Conservation (phyloP, 768 basidiomycete species). For the Sarcodon aspratus region DNA sequence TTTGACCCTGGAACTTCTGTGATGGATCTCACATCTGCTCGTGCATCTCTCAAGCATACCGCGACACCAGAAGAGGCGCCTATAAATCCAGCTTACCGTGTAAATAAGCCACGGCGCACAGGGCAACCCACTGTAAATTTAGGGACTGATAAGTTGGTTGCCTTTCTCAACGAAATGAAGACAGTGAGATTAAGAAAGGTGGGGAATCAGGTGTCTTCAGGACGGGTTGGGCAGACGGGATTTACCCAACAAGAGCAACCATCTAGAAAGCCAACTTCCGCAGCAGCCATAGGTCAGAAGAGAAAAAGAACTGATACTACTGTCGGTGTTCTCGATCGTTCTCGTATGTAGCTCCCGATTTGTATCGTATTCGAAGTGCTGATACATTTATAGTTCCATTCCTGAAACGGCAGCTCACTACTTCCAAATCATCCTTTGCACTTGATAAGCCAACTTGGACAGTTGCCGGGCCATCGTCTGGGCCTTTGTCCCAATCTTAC, state of each 20-base stretch:
- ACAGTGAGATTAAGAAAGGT: slow-evolving; percentile 57
- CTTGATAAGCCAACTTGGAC: background rate
- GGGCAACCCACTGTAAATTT: slow-evolving; percentile 65
- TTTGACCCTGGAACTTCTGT: slow-evolving; percentile 13
- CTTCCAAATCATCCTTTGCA: background rate
- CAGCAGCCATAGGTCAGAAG: too few species aligned
- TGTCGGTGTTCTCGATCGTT: background rate
- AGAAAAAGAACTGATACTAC: too few species aligned
- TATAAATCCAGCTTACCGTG: slow-evolving; percentile 33
- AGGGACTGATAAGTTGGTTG: slow-evolving; percentile 73
- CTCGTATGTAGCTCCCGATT: background rate
- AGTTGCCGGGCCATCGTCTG: background rate
- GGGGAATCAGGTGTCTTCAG: slow-evolving; percentile 2
- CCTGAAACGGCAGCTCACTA: background rate
- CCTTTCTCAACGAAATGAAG: slow-evolving; percentile 74
- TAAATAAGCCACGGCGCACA: slow-evolving; percentile 25
- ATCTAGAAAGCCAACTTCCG: too few species aligned
- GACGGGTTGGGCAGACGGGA: too few species aligned
- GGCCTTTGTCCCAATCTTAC: slow-evolving; percentile 2
- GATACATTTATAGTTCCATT: background rate
- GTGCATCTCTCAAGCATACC: slow-evolving; percentile 55
- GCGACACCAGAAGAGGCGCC: slow-evolving; percentile 51
- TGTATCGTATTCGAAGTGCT: background rate
- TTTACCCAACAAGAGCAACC: too few species aligned
- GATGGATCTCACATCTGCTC: slow-evolving; percentile 38